Base-by-base conservation (phyloP, 805 yeast species). In the Saturnispora ahearnii region DNA sequence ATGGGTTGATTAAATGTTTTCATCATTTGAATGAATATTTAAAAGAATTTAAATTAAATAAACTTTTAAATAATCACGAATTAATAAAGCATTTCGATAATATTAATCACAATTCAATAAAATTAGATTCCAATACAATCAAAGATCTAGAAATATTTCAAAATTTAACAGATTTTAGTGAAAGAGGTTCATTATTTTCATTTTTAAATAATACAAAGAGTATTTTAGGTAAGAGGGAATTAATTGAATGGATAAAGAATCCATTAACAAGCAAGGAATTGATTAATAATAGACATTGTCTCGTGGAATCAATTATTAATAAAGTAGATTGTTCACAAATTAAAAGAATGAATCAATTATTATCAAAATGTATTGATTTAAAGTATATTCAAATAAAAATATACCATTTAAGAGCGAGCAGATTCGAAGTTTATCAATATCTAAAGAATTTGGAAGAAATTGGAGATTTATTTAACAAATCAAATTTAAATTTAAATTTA, bases 191-290 rank as follows among this genome's bases (percentile, higher is more conserved):
- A 0, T 66, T 91, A 12, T 62, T 86, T 13, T 87, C 95, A 89
- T 69, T 87, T 2, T 57, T 93, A 52, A 85, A 91, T 61, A 89
- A 84, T 55, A 87, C 98, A 0, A 67, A 78, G 32, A 87, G 98
- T 0, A 71, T 74, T 29, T 84, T 83, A 63, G 99, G 99, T 0
- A 74, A 72, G 42, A 66, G 96, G 48, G 57, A 78, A 51, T 62
- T 93, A 12, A 71, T 73, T 29, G 69, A 75, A 36, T 93, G 99
- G 99, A 66, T 90, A 0, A 71, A 79, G 1, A 71, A 74, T 52
- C 99, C 99, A 1, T 70, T 90, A 22, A 65, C 78, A 0, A 72
- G 79, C 41, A 67, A 71, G 30, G 71, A 66, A 1, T 66, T 67
- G 8, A 84, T 93, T 2, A 72, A 75, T 49, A 71, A 72, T n/a